These are phyloP conservation scores for Saccharomycopsis capsularis DNA, from an alignment of 805 yeast species.

Conservation along the genomic window DNA sequence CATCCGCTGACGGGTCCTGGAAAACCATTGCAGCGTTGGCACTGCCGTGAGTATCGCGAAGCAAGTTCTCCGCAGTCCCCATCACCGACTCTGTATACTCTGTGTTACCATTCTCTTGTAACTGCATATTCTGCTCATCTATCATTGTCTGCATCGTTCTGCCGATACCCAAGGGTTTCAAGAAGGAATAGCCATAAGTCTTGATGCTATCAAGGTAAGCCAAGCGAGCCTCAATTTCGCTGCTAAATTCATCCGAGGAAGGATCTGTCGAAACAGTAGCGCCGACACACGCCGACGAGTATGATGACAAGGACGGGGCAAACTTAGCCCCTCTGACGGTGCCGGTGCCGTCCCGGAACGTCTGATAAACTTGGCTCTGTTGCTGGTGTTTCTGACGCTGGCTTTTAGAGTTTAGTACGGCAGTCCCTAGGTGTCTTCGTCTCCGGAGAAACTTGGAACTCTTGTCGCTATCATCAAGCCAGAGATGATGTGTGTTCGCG, in stretches of 20 bases:
- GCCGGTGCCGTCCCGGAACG: background rate
- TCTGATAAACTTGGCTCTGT: background rate
- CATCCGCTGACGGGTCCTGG: conserved; percentile 5
- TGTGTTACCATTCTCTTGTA: conserved; percentile 26
- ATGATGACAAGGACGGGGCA: conserved; percentile 22
- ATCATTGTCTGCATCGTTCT: conserved; percentile 42
- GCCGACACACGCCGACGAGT: conserved; percentile 21
- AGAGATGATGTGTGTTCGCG: conserved; percentile 12
- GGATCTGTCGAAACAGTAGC: conserved; percentile 18
- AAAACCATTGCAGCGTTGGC: conserved; percentile 7
- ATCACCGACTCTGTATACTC: conserved; percentile 6
- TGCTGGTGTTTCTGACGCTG: conserved; percentile 8
- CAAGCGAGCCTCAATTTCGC: conserved; percentile 18
- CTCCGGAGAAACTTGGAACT: conserved; percentile 4
- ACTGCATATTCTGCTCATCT: conserved; percentile 27
- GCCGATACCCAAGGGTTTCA: conserved; percentile 54
- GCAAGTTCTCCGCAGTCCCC: conserved; percentile 19
- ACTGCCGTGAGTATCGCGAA: conserved; percentile 16
- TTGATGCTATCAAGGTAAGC: conserved; percentile 28
- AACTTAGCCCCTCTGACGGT: conserved; percentile 6
- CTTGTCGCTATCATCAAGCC: conserved; percentile 12
- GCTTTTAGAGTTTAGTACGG: background rate
- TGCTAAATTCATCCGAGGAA: conserved; percentile 2
- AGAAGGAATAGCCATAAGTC: conserved; percentile 39
- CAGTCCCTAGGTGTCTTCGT: conserved; percentile 5